These are phyloP conservation scores for Aegilops sharonensis DNA, from an alignment of 176 grass and related monocot genomes.

Conservation along the genomic window DNA sequence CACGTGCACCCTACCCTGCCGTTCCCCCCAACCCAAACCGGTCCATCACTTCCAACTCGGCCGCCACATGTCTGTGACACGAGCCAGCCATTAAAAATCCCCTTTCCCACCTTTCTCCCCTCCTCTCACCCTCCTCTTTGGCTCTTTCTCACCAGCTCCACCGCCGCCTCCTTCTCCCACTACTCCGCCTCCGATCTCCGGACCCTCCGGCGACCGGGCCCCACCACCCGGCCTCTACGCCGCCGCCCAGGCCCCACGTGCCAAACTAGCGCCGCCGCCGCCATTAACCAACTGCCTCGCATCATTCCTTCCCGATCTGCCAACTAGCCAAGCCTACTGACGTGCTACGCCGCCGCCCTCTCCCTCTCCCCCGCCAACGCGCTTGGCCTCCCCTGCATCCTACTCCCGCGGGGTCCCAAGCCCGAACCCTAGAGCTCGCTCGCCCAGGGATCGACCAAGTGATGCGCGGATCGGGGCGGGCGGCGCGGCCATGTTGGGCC, in stretches of 20 bases:
- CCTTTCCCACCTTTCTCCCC: neutral
- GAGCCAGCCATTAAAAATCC: slow-evolving; percentile 9
- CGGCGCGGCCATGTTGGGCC: slow-evolving; percentile 48
- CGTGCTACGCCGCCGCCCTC: neutral
- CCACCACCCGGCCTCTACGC: neutral
- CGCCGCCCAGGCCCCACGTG: neutral
- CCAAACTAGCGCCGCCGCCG: neutral
- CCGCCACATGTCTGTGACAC: neutral
- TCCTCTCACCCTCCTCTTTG: neutral
- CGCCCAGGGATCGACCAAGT: slow-evolving; percentile 28
- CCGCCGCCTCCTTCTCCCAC: slow-evolving; percentile 15
- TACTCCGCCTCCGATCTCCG: slow-evolving; percentile 30
- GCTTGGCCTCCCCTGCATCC: neutral
- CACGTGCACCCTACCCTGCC: neutral
- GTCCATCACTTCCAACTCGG: neutral
- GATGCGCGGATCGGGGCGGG: slow-evolving; percentile 44
- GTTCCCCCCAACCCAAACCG: neutral
- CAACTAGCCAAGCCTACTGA: neutral
- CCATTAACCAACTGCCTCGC: neutral
- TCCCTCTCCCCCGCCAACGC: neutral
- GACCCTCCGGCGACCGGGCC: slow-evolving; percentile 8
- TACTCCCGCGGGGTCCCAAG: neutral
- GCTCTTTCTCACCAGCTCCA: slow-evolving; percentile 27
- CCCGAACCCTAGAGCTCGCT: neutral
- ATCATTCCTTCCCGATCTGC: slow-evolving; percentile 34